Conservation (phyloP, 2,329 filamentous ascomycete genomes). For the Ophiostoma ips region DNA sequence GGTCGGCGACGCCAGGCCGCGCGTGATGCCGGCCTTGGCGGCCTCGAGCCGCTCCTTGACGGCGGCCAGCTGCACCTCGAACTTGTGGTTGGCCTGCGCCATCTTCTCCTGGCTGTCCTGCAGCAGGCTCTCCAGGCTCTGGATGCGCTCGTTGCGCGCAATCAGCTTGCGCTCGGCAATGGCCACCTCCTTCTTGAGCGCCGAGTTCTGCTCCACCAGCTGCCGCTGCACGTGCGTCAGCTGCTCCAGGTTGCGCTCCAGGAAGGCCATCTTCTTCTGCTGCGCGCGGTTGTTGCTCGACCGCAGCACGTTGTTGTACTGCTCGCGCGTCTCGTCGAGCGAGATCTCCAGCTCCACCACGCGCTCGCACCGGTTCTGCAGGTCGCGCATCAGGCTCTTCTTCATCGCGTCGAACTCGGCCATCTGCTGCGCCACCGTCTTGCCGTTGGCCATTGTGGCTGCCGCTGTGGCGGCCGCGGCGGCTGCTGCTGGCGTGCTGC, state of each 20-base stretch:
- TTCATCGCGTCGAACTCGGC: constrained; percentile 99
- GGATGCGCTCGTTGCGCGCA: constrained; percentile 90
- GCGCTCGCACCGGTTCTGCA: constrained; percentile 95
- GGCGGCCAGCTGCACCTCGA: constrained; percentile 89
- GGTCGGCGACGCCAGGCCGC: constrained; percentile 54
- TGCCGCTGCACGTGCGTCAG: constrained; percentile 94
- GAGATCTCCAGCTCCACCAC: constrained; percentile 97
- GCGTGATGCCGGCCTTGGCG: constrained; percentile 81
- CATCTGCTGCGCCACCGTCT: constrained; percentile 94
- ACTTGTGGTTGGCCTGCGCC: constrained; percentile 95
- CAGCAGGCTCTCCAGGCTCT: constrained; percentile 79
- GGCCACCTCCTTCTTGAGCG: constrained; percentile 96
- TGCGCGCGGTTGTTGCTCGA: constrained; percentile 96
- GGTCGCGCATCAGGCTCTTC: constrained; percentile 96
- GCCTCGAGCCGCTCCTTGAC: constrained; percentile 97
- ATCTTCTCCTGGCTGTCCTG: constrained; percentile 98
- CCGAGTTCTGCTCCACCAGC: constrained; percentile 93
- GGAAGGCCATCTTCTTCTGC: constrained; percentile 99
- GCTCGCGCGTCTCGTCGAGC: constrained; percentile 90
- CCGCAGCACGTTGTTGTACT: constrained; percentile 96
- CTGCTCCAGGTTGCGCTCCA: constrained; percentile 96
- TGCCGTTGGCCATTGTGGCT: constrained; percentile 55
- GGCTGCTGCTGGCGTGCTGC: not conserved
- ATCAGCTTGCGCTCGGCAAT: constrained; percentile 97
- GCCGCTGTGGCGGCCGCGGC: not conserved